Conservation (phyloP, 2,329 filamentous ascomycete genomes). For the Didymosphaeria variabile region DNA sequence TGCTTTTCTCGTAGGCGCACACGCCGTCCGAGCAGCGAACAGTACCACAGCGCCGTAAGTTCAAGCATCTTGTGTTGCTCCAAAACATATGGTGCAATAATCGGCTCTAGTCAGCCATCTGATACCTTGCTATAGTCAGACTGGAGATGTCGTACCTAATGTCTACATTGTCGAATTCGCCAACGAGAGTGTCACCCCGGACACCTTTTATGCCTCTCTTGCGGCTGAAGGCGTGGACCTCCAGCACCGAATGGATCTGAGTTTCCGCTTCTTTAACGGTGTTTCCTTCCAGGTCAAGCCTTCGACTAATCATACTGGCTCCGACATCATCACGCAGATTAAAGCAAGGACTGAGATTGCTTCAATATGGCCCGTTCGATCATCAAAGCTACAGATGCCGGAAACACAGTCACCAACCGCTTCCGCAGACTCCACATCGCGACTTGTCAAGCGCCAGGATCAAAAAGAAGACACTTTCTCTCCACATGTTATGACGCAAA, state of each 20-base stretch:
- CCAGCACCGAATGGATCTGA: constrained; percentile 27
- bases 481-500: constrained; percentile 44
- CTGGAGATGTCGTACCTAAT: constrained; percentile 10
- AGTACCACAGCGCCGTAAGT: not conserved
- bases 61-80: not conserved
- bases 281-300: constrained; percentile 26
- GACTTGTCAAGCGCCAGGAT: constrained; percentile 22
- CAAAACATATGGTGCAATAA: not conserved
- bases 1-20: not conserved
- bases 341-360: not conserved
- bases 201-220: constrained; percentile 24
- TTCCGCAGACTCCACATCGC: constrained; percentile 3
- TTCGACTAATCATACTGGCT: constrained; percentile 13
- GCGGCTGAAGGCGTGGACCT: constrained; percentile 20
- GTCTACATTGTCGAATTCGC: constrained; percentile 32
- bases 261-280: constrained; percentile 29
- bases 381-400: constrained; percentile 14
- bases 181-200: constrained; percentile 22
- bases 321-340: constrained; percentile 14
- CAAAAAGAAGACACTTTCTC: constrained; percentile 28
- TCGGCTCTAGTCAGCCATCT: not conserved
- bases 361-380: constrained; percentile 26
- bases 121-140: not conserved
- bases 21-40: not conserved
- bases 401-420: not conserved